Evolutionary conservation across 192 early-diverging fungal species (phyloP), one percentile per base, ranked within the genome.

Genomic region (Coemansia sp.): DNA sequence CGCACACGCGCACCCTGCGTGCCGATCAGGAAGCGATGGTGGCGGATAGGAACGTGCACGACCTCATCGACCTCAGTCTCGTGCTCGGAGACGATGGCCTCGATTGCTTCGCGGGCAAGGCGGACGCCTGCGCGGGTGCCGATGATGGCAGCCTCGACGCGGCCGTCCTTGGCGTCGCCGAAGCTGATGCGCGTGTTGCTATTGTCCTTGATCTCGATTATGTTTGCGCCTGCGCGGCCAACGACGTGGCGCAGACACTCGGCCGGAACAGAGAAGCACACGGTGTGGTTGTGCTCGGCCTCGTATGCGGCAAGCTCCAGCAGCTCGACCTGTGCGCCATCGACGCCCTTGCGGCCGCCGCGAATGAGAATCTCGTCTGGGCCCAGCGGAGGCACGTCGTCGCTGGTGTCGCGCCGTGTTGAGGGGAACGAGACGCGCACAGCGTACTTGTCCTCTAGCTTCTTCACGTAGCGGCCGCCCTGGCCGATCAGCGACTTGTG

Each of bases 281-380:
- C 64, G 0, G 82, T 83, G 57, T 89, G 87, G 72, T 73, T 83
- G 75, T 91, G 84, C 64, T 91, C 91, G 38, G 79, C 78, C 73
- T 98, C 94, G 62, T 93, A 87, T 25, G 92, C 91, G 15, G 90
- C 85, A 23, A 92, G 81, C 57, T 92, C 88, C 62, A 93, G 59
- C 37, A 98, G 82, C 74, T 95, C 93, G 30, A 74, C 76, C 82
- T 92, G 91, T 53, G 92, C 92, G 23, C 76, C 71, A 8, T 83
- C 82, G 44, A 93, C 91, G 56, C 91, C 93, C 68, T 84, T 87
- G 71, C 90, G 91, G 36, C 88, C 87, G 33, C 96, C 96, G 50
- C 87, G 86, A 56, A 98, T 88, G 25, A 81, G 80, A 33, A 98
- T 91, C 61, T 89, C 82, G 66, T 89, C 84, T n/a, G 87, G 37